Conservation (phyloP, 805 yeast species). For the Huiozyma naganishii region DNA sequence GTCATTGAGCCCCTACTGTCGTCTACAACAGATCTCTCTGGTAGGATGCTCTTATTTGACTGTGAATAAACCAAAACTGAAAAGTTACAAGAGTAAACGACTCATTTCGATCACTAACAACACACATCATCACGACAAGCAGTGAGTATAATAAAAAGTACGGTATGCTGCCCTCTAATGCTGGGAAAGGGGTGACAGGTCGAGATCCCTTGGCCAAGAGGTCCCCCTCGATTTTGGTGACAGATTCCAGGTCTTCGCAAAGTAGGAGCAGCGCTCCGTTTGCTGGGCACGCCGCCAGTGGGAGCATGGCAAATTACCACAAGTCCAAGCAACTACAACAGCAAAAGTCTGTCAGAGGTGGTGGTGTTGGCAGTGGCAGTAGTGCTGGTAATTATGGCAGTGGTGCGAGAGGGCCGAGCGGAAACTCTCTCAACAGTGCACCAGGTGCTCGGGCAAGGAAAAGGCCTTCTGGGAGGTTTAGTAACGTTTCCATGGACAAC, state of each 20-base stretch:
- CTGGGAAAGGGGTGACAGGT: no score
- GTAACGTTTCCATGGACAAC: slow-evolving; percentile 73
- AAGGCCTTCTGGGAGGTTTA: slow-evolving; percentile 35
- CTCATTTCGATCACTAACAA: no score
- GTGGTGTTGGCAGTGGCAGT: background rate
- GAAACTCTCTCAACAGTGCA: background rate
- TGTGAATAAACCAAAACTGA: no score
- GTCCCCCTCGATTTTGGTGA: slow-evolving; percentile 87
- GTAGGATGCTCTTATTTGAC: no score
- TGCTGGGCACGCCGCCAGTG: slow-evolving; percentile 47
- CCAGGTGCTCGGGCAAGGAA: background rate
- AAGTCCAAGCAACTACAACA: background rate
- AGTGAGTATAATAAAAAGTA: no score
- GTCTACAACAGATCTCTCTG: no score
- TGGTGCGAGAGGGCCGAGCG: background rate
- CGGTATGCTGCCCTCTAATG: no score
- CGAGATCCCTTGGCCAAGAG: slow-evolving; percentile 39
- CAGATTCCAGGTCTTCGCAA: slow-evolving; percentile 64
- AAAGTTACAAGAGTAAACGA: no score
- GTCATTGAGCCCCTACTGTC: no score
- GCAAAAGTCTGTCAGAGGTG: slow-evolving; percentile 5
- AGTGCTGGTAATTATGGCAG: slow-evolving; percentile 6
- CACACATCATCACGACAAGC: no score
- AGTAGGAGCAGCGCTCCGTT: slow-evolving; percentile 56
- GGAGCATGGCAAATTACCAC: background rate